These are phyloP conservation scores for Starmerella ratchasimensis DNA, from an alignment of 805 yeast genomes.

Conservation along the genomic window DNA sequence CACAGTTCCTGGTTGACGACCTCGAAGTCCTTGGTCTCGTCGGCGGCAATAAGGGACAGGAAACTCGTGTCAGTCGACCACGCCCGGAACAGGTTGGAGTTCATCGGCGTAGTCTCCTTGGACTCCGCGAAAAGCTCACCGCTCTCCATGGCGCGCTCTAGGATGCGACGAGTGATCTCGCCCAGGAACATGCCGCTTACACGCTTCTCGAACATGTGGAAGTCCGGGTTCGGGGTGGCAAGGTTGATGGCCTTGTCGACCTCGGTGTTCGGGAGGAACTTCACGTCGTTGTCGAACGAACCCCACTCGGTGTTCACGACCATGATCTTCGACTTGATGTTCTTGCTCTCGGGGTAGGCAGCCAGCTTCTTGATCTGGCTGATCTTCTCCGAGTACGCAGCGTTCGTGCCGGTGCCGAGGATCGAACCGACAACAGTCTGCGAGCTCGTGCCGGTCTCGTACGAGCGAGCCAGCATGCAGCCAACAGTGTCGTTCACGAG, in stretches of 20 bases:
- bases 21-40: constrained; percentile 52
- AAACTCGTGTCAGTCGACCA: constrained; percentile 72
- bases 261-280: constrained; percentile 60
- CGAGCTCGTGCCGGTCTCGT: constrained; percentile 53
- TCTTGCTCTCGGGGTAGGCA: constrained; percentile 34
- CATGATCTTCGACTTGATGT: constrained; percentile 38
- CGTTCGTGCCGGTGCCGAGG: constrained; percentile 96
- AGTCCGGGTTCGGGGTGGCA: constrained; percentile 66
- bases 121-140: constrained; percentile 38
- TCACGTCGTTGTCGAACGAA: constrained; percentile 75
- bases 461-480: constrained; percentile 76
- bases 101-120: constrained; percentile 23
- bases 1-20: constrained; percentile 24
- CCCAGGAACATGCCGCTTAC: constrained; percentile 89
- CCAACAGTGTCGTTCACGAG: constrained; percentile 95
- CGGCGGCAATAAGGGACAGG: constrained; percentile 76
- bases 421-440: constrained; percentile 79
- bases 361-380: constrained; percentile 50
- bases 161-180: constrained; percentile 62
- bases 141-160: constrained; percentile 47
- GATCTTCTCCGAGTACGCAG: constrained; percentile 75
- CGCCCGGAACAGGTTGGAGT: constrained; percentile 32
- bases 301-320: constrained; percentile 97
- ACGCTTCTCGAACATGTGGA: constrained; percentile 85
- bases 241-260: constrained; percentile 64